These are phyloP conservation scores for Aspergillus diversus DNA, from an alignment of 495 filamentous ascomycete species.

Conservation along the genomic window DNA sequence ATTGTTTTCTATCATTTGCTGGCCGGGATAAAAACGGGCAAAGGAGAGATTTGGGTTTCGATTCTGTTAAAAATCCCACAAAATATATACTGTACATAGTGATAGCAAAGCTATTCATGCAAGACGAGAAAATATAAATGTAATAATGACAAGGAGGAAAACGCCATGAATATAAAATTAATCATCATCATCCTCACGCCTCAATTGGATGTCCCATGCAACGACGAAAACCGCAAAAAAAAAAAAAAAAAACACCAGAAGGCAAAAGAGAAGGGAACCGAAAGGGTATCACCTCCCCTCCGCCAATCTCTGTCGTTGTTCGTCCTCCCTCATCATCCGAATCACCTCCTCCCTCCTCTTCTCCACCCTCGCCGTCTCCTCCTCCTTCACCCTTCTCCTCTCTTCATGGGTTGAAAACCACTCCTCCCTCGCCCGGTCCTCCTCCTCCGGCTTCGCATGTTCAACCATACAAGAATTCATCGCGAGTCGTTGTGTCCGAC, in stretches of 20 bases:
- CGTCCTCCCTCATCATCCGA: constrained; percentile 59
- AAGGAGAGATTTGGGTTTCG: constrained; percentile 21
- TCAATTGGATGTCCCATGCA: not conserved
- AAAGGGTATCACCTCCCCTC: constrained; percentile 23
- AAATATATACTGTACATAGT: constrained; percentile 14
- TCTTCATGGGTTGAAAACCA: constrained; percentile 81
- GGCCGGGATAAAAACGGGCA: constrained; percentile 3
- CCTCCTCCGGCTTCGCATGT: constrained; percentile 80
- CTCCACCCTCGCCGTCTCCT: constrained; percentile 54
- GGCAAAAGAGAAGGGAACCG: not conserved
- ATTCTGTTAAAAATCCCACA: constrained; percentile 12
- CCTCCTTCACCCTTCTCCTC: constrained; percentile 63
- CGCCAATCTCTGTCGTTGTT: constrained; percentile 40
- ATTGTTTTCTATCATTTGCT: not conserved
- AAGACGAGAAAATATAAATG: not conserved
- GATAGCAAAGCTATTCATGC: not conserved
- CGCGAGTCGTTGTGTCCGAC: constrained; percentile 71
- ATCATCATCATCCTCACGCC: constrained; percentile 5
- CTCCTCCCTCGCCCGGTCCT: constrained; percentile 88
- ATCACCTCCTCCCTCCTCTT: constrained; percentile 51
- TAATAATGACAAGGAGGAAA: not conserved
- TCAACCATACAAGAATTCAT: constrained; percentile 95
- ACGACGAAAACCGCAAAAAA: not conserved
- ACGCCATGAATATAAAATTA: constrained; percentile 8
- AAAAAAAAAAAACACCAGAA: constrained; percentile 3